Conservation (phyloP, 2,329 filamentous ascomycete species). For the Fusarium avenaceum region DNA sequence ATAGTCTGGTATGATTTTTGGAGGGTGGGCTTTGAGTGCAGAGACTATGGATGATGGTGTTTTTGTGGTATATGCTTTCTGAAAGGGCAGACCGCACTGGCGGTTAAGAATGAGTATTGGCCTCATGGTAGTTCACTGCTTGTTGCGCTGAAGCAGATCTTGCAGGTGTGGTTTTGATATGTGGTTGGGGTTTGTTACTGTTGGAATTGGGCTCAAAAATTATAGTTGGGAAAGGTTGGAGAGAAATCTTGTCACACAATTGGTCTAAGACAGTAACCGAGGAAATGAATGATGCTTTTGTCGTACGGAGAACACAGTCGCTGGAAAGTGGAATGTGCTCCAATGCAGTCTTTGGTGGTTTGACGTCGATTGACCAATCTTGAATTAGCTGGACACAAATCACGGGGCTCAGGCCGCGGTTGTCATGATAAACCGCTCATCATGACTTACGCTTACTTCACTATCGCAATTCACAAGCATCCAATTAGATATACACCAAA, state of each 20-base stretch:
- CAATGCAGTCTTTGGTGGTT: not conserved
- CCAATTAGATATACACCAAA: not conserved
- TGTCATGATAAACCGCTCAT: slow-evolving; percentile 1
- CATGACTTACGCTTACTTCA: not conserved
- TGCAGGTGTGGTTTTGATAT: not conserved
- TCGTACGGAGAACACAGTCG: not conserved
- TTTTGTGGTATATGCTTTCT: slow-evolving; percentile 23
- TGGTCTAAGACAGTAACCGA: not conserved
- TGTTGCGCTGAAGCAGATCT: not conserved
- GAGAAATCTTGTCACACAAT: not conserved
- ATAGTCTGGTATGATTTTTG: slow-evolving; percentile 59
- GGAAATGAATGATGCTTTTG: not conserved
- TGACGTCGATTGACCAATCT: too few species aligned
- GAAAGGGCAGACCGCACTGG: slow-evolving; percentile 10
- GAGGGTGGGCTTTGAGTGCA: slow-evolving; percentile 45
- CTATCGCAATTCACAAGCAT: not conserved
- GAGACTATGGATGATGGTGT: slow-evolving; percentile 26
- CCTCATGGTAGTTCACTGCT: slow-evolving; percentile 4
- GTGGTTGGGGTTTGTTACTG: not conserved
- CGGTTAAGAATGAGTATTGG: slow-evolving; percentile 7
- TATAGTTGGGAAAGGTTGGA: not conserved
- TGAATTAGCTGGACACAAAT: not conserved
- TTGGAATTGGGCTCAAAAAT: not conserved
- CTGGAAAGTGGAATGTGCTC: too few species aligned
- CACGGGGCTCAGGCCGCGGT: not conserved